Evolutionary conservation across 441 rosid genomes (phyloP).

Genomic region (Pelargonium citronellum): DNA sequence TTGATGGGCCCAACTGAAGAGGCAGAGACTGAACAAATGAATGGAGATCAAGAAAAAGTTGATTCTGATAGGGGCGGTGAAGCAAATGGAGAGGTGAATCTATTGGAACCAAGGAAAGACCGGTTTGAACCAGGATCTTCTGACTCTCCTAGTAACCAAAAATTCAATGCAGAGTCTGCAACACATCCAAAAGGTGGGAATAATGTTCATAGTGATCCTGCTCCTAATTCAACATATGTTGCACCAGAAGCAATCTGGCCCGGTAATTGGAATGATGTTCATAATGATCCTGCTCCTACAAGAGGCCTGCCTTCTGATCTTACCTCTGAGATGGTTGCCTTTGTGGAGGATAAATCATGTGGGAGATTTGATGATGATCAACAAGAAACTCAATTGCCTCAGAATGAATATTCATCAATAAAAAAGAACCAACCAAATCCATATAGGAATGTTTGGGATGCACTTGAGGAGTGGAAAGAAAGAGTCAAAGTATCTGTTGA

Average conservation of each 20-base stretch:
- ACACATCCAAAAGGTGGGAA: conserved; percentile 49
- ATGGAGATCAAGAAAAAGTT: conserved; percentile 38
- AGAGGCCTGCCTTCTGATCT: conserved; percentile 48
- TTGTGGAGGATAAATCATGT: conserved; percentile 46
- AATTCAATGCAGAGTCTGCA: conserved; percentile 49
- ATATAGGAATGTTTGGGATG: conserved; percentile 77
- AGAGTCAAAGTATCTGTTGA: conserved; percentile 69
- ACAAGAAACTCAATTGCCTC: conserved; percentile 37
- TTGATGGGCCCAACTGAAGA: conserved; percentile 47
- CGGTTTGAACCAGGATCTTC: conserved; percentile 38
- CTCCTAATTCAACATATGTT: conserved; percentile 41
- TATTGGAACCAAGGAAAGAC: conserved; percentile 34
- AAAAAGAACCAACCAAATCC: conserved; percentile 64
- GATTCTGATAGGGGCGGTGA: conserved; percentile 33
- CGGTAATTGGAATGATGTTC: conserved; percentile 34
- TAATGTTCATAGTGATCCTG: too few species aligned
- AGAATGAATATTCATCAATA: conserved; percentile 38
- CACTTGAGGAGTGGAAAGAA: conserved; percentile 89
- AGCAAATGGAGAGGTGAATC: conserved; percentile 36
- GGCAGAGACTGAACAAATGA: conserved; percentile 38
- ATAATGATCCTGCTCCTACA: conserved; percentile 43
- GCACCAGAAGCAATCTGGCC: conserved; percentile 49
- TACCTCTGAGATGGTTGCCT: conserved; percentile 45
- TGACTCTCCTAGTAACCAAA: conserved; percentile 30
- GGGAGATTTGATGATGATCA: conserved; percentile 49